Base-by-base conservation (phyloP, 495 filamentous ascomycete species). In the Geoglossum glabrum region DNA sequence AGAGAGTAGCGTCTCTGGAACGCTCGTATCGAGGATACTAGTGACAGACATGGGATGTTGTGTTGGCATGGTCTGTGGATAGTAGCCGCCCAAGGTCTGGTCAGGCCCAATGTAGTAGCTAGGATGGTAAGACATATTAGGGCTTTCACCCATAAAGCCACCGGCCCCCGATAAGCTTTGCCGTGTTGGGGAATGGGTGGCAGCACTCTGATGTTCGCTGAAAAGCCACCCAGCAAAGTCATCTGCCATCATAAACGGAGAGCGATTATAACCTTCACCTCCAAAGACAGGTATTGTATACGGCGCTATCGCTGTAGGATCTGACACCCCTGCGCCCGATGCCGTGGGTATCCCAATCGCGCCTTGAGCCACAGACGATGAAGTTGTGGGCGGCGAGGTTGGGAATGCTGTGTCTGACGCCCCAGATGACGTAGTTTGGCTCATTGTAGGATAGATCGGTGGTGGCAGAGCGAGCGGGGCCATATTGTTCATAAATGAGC, bases 171-270 rank as follows among this genome's bases (percentile, higher is more conserved):
- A 50, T 4, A 62, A 31, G 10, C 59, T 56, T 58, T 70, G 67
- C 2, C 64, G 46, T 26, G 25, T 60, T 57, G 56, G 28, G 21
- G 43, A 33, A 30, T 31, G 47, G 5, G 9, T 45, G 10, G 23
- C 27, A 34, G 36, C 11, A 11, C 30, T 34, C 3, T 77, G 77
- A 1, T 74, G 71, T 54, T 84, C 85, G 64, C 85, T 90, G 71
- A 97, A 95, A 25, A 96, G 72, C 76, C 86, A 95, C 19, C 85
- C 85, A 33, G 90, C 81, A 67, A 95, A 95, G 66, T 94, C 89
- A 63, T 95, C 90, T 8, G 87, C 83, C 72, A 95, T 87, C 19
- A 83, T 82, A 63, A 85, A 88, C 11, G 92, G 90, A 5, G 90
- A 95, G 52, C 89, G 82, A 61, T 83, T 87, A 26, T 87, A 74